Conservation (phyloP, 805 yeast genomes). For the Yamadazyma tumulicola region DNA sequence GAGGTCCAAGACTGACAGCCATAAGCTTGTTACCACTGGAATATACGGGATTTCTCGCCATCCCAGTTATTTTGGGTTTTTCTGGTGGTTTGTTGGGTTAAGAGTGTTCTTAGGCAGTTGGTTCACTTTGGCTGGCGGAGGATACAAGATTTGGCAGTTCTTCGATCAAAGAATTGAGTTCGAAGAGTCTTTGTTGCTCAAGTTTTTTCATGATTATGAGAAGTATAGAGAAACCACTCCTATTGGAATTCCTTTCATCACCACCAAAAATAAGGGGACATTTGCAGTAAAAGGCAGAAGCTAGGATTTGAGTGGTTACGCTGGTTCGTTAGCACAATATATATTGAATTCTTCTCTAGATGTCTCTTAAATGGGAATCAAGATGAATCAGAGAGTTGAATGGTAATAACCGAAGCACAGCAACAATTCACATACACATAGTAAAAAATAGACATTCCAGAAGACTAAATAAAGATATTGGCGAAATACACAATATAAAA, state of each 20-base stretch:
- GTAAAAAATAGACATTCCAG: too few species aligned
- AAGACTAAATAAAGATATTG: too few species aligned
- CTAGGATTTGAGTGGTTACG: too few species aligned
- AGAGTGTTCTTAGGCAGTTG: conserved; percentile 72
- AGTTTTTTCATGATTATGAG: conserved; percentile 72
- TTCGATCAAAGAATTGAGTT: conserved; percentile 62
- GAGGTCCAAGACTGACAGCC: conserved; percentile 47
- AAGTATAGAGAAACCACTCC: conserved; percentile 48
- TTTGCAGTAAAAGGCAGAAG: too few species aligned
- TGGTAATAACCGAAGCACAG: too few species aligned
- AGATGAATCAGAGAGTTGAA: too few species aligned
- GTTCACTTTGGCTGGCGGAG: conserved; percentile 52
- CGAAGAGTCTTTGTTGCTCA: conserved; percentile 65
- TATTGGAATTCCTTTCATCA: conserved; percentile 45
- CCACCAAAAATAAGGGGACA: too few species aligned
- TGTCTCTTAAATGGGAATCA: too few species aligned
- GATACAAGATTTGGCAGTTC: conserved; percentile 59
- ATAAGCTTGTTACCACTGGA: conserved; percentile 69
- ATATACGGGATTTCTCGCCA: conserved; percentile 69
- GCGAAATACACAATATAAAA: too few species aligned
- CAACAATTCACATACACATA: too few species aligned
- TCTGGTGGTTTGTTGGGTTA: conserved; percentile 89
- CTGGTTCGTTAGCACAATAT: too few species aligned
- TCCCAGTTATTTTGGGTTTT: conserved; percentile 90
- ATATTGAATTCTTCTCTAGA: too few species aligned